Base-by-base conservation (phyloP, 1,284 basidiomycete genomes). In the Afroboletus lepidellus region DNA sequence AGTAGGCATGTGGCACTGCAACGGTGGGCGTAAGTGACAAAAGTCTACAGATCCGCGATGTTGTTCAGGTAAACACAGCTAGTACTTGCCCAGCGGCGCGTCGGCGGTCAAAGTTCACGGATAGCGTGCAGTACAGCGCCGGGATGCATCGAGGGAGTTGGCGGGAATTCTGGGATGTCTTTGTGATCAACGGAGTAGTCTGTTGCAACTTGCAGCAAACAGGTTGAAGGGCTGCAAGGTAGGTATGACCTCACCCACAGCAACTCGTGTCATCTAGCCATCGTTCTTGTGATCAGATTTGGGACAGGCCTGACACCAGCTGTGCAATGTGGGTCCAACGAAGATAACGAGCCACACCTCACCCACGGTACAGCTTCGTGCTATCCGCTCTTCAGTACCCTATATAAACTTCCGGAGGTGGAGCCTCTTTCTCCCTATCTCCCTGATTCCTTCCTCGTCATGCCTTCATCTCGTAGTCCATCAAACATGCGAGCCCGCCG, bases 321-420 rank as follows among this genome's bases (percentile, higher is more conserved):
- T 36, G 23, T 48, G 41, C 20, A 20, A 48, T 24, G 24, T 48
- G 18, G 38, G 38, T 18, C 30, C 20, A 46, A n/a, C n/a, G n/a
- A n/a, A n/a, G n/a, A n/a, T 20, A 46, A 44, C 16, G 29, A 36
- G 27, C 16, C 7, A 8, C 9, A 21, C 12, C 12, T 18, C 21
- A 8, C 30, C 48, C 18, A 25, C 48, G 32, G 38, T n/a, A 42
- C 38, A 34, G 45, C 46, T 50, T 41, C 27, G n/a, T 36, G 9
- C 8, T 25, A 16, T 15, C 37, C 16, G 5, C 41, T 8, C 15
- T 16, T 15, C 27, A 13, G 21, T 12, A 18, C 18, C 38, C 30
- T 12, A 29, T 60, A 58, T 49, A 59, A 58, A 42, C 24, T 8
- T 20, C 5, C 33, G 30, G 9, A 5, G 25, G 9, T 9, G 6